These are phyloP conservation scores for Pseudozyma flocculosa DNA, from an alignment of 1,284 basidiomycete species.

Conservation along the genomic window DNA sequence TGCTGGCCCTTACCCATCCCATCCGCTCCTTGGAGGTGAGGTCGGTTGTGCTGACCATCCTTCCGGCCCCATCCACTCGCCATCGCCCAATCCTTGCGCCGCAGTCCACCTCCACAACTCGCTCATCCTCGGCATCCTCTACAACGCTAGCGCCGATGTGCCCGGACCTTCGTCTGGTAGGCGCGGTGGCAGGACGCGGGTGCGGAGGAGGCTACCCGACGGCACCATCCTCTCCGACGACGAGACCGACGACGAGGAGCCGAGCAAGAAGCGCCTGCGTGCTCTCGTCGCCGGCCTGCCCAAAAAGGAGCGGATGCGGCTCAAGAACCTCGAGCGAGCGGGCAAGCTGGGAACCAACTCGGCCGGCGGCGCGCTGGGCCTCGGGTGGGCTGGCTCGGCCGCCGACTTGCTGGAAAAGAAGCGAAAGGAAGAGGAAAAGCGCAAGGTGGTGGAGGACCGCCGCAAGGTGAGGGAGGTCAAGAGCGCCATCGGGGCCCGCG, in stretches of 20 bases:
- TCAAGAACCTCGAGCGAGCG: slow-evolving; percentile 47
- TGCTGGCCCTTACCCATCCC: too few relatives aligned
- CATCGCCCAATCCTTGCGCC: too few relatives aligned
- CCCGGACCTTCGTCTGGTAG: slow-evolving; percentile 41
- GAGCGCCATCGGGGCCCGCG: slow-evolving; percentile 49
- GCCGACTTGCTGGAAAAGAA: slow-evolving; percentile 57
- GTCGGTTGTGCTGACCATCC: too few relatives aligned
- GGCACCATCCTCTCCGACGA: slow-evolving; percentile 30
- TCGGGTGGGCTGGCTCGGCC: slow-evolving; percentile 55
- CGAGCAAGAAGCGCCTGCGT: slow-evolving; percentile 52
- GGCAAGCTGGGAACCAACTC: slow-evolving; percentile 26
- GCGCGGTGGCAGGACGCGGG: slow-evolving; percentile 7
- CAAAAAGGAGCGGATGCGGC: slow-evolving; percentile 44
- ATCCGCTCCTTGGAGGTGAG: too few relatives aligned
- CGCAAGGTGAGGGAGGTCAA: slow-evolving; percentile 48
- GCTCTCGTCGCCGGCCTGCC: slow-evolving; percentile 47
- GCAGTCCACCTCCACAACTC: slow-evolving; percentile 60
- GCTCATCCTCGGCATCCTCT: slow-evolving; percentile 60
- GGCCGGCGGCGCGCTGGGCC: slow-evolving; percentile 19
- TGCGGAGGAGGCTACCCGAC: slow-evolving; percentile 32
- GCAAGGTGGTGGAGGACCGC: slow-evolving; percentile 49
- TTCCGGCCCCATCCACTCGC: too few relatives aligned
- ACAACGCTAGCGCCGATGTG: slow-evolving; percentile 56
- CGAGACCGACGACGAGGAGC: slow-evolving; percentile 35
- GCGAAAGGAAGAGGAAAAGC: slow-evolving; percentile 56